Base-by-base conservation (phyloP, 192 early-diverging fungal species). In the Phycomyces blakesleeanus region DNA sequence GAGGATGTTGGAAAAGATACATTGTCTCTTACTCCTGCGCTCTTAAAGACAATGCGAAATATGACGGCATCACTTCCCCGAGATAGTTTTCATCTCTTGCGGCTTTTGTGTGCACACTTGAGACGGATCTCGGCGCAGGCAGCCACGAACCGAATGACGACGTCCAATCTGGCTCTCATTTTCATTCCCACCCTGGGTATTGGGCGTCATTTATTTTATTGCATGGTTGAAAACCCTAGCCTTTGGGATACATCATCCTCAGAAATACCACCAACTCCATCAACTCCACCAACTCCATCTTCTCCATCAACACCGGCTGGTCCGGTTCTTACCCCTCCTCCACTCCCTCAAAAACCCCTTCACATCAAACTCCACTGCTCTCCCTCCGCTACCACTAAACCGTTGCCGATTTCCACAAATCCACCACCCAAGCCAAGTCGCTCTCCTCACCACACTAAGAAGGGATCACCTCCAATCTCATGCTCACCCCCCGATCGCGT, bases 151-250 rank as follows among this genome's bases (percentile, higher is more conserved):
- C 76, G 80, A 47, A 87, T 87, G 85, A 83, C 75, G 26, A 72
- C 77, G 2, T 81, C 78, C 22, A 87, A 87, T 47, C 63, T 87
- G 16, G 85, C 77, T 2, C 70, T 87, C 1, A 81, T 87, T 8
- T 87, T 87, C 68, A 78, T 77, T n/a, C 85, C 85, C 5, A 84
- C 78, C 4, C 59, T 87, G 5, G 74, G 75, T 12, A 77, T 87
- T 29, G 76, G 80, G 12, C 77, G 78, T 57, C 59, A 77, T 16
- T 55, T 87, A 16, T 87, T 87, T 44, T 71, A 76, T 22, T 73
- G 77, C 3, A 76, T 86, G 53, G 67, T 84, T 2, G 76, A 75
- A 22, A 63, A 76, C 22, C 63, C 66, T 59, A 7, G 7, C 7
- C 29, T 59, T 65, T 25, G 73, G 71, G 6, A 56, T 70, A 47